Percentiles rank a stretch among this genome's conserved stretches.
Conservation (phyloP, 371 early-diverging fungal species). For the Apophysomyces elegans region DNA sequence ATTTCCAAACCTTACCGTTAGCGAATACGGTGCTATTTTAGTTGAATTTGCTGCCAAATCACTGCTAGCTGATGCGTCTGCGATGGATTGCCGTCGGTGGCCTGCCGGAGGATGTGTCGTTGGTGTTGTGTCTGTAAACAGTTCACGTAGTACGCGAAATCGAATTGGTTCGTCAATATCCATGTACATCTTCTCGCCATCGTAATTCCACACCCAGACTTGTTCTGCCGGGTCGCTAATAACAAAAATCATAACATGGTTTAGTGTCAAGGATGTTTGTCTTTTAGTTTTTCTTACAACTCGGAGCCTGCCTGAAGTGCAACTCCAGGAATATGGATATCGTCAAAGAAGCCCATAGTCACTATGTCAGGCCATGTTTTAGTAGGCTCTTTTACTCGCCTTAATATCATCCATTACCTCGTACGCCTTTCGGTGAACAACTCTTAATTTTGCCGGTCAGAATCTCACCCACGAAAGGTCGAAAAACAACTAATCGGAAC, state of each 20-base stretch:
- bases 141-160: constrained; percentile 76
- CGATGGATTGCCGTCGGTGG: constrained; percentile 43
- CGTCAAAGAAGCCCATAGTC: constrained; percentile 91
- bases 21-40: constrained; percentile 63
- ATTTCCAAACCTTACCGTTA: constrained; percentile 47
- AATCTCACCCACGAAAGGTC: constrained; percentile 91
- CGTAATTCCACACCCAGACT: constrained; percentile 90
- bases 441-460: constrained; percentile 80
- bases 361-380: constrained; percentile 46
- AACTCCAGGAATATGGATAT: constrained; percentile 80
- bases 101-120: constrained; percentile 43
- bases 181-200: constrained; percentile 83
- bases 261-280: not conserved
- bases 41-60: constrained; percentile 62
- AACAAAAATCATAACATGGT: not conserved
- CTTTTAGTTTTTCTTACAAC: constrained; percentile 48
- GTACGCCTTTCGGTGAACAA: constrained; percentile 70
- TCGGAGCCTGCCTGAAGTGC: constrained; percentile 66
- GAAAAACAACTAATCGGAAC: constrained; percentile 88
- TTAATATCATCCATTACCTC: constrained; percentile 46
- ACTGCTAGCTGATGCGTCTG: constrained; percentile 46
- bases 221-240: constrained; percentile 70
- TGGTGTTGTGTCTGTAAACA: constrained; percentile 83
- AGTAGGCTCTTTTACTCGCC: not conserved
- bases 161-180: constrained; percentile 82